These are phyloP conservation scores for Tetradesmus obliquus DNA, from an alignment of 139 green algal genomes.

Conservation along the genomic window DNA sequence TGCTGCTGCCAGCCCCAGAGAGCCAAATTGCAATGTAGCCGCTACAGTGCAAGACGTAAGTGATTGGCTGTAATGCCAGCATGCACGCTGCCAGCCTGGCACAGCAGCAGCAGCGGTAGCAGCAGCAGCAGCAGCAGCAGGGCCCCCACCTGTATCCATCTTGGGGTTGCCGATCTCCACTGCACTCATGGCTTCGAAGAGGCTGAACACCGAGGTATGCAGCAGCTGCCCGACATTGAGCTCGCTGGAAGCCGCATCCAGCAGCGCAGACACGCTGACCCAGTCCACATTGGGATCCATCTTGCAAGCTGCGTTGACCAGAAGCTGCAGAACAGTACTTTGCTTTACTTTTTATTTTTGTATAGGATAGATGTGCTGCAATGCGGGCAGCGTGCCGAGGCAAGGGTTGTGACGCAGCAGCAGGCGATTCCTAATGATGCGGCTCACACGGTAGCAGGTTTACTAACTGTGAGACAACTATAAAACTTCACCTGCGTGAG, in stretches of 20 bases:
- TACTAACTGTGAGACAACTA: too few relatives aligned
- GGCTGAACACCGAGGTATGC: conserved; percentile 80
- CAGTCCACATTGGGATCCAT: conserved; percentile 31
- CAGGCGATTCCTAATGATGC: neutral
- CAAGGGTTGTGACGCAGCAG: conserved; percentile 7
- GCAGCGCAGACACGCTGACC: conserved; percentile 25
- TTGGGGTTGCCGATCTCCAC: conserved; percentile 91
- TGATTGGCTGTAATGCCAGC: neutral
- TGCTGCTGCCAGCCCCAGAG: neutral
- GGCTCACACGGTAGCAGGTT: neutral
- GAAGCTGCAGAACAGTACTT: neutral
- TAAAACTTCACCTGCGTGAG: too few relatives aligned
- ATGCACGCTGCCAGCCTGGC: neutral
- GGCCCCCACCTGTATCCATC: conserved; percentile 85
- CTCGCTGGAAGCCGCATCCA: conserved; percentile 17
- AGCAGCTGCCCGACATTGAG: conserved; percentile 79
- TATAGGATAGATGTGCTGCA: neutral
- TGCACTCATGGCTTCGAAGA: conserved; percentile 93
- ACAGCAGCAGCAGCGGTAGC: conserved; percentile 32
- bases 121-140: conserved; percentile 44
- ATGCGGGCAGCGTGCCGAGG: neutral
- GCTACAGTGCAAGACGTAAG: too few relatives aligned
- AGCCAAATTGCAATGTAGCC: too few relatives aligned
- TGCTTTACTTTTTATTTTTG: too few relatives aligned
- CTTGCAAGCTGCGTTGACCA: neutral